Evolutionary conservation across 805 yeast genomes (phyloP).

Genomic region (Sugiyamaella smithiae): DNA sequence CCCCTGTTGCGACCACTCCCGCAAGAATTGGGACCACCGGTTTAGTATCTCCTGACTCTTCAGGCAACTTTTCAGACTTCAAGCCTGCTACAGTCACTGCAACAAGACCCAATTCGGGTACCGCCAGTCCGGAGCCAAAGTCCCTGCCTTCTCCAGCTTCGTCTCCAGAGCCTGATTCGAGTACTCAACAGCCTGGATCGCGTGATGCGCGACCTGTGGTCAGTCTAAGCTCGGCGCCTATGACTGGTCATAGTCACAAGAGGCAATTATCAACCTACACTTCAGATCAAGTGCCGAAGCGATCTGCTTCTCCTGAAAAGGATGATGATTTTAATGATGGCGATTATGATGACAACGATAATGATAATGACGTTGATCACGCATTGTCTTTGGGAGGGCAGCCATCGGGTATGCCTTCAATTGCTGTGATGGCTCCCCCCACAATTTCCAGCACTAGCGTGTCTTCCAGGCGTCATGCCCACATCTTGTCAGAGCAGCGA

Average conservation of each 20-base stretch:
- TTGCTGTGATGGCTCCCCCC: constrained; percentile 25
- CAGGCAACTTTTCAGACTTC: background rate
- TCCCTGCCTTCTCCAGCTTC: constrained; percentile 1
- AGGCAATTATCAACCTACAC: constrained; percentile 5
- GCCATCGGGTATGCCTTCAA: constrained; percentile 5
- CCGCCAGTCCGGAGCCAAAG: constrained; percentile 2
- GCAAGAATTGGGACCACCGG: background rate
- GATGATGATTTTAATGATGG: background rate
- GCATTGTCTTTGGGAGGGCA: background rate
- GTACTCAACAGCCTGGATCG: constrained; percentile 1
- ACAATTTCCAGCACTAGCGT: constrained; percentile 25
- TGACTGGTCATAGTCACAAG: constrained; percentile 5
- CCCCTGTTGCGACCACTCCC: background rate
- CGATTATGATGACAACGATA: background rate
- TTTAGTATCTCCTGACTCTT: background rate
- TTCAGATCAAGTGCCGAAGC: background rate
- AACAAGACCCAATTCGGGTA: background rate
- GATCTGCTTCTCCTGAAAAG: background rate
- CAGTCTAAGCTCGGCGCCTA: no score
- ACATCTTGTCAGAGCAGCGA: constrained; percentile 46
- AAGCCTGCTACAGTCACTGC: background rate
- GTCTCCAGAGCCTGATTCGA: background rate
- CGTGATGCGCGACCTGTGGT: no score
- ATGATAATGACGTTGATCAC: background rate
- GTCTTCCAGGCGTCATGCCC: constrained; percentile 37